phyloP scores from a whole-genome alignment of 306 rosid species.

The Begonia fuchsioides region DNA sequence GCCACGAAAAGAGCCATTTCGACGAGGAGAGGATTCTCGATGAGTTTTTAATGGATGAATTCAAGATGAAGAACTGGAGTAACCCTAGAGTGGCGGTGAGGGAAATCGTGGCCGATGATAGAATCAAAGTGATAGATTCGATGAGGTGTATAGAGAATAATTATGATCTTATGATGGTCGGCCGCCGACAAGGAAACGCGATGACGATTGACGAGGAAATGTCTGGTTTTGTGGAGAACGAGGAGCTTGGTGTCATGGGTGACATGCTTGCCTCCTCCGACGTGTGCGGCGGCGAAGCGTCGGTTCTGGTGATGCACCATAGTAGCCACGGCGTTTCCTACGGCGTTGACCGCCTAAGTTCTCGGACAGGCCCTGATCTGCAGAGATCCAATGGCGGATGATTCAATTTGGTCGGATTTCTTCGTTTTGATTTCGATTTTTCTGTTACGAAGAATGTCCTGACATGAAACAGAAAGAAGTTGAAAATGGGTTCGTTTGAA shows the following conservation, averaged over 20 bases:
- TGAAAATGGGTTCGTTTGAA: no score
- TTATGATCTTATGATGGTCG: constrained; percentile 35
- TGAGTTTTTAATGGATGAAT: constrained; percentile 29
- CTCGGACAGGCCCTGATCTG: no score
- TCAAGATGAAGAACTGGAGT: constrained; percentile 17
- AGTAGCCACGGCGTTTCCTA: no score
- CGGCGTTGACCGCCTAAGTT: no score
- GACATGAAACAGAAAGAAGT: no score
- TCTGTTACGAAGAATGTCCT: no score
- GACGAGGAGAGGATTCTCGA: constrained; percentile 13
- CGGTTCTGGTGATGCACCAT: constrained; percentile 26
- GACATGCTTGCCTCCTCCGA: constrained; percentile 36
- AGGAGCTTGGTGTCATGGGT: constrained; percentile 31
- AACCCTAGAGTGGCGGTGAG: constrained; percentile 1
- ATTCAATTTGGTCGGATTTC: no score
- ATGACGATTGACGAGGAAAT: constrained; percentile 16
- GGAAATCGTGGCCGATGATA: constrained; percentile 26
- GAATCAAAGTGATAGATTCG: constrained; percentile 9
- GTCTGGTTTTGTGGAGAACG: constrained; percentile 27
- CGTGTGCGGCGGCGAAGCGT: constrained; percentile 21
- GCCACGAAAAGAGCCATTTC: neutral
- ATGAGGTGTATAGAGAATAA: constrained; percentile 2
- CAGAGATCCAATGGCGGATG: no score
- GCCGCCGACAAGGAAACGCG: constrained; percentile 10
- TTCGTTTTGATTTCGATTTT: no score